Conservation (phyloP, 2,329 filamentous ascomycete genomes). For the Fusarium nematophilum region DNA sequence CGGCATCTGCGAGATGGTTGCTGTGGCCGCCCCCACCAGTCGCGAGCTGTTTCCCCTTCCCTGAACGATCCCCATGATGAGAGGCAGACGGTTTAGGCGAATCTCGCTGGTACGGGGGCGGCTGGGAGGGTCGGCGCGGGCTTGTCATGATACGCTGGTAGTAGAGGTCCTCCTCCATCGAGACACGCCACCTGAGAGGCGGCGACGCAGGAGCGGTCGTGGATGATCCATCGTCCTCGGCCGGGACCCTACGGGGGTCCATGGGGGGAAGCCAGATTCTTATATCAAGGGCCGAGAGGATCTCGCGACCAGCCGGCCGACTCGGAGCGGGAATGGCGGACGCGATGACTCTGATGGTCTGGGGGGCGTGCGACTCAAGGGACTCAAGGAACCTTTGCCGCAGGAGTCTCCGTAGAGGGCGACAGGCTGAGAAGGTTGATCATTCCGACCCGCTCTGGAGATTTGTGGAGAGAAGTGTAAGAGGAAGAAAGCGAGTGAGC, state of each 20-base stretch:
- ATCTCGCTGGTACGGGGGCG: conserved; percentile 58
- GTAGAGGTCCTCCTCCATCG: conserved; percentile 66
- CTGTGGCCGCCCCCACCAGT: conserved; percentile 36
- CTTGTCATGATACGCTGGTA: conserved; percentile 64
- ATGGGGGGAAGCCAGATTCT: conserved; percentile 46
- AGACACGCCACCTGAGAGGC: conserved; percentile 59
- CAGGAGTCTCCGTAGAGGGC: conserved; percentile 50
- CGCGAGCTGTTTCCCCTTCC: conserved; percentile 32
- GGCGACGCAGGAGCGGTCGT: conserved; percentile 47
- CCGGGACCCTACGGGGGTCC: conserved; percentile 46
- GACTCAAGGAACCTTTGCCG: conserved; percentile 43
- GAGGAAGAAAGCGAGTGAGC: conserved; percentile 38
- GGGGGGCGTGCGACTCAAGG: conserved; percentile 43
- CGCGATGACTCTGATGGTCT: conserved; percentile 34
- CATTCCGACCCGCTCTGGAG: conserved; percentile 52
- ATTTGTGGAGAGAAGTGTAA: conserved; percentile 45
- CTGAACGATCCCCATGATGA: conserved; percentile 28
- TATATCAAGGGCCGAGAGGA: conserved; percentile 37
- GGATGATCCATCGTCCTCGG: conserved; percentile 50
- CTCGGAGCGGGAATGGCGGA: conserved; percentile 35
- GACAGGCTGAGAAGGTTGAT: conserved; percentile 45
- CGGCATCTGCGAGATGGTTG: conserved; percentile 13
- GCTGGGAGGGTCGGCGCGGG: conserved; percentile 58
- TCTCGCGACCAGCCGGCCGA: conserved; percentile 33
- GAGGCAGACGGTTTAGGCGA: conserved; percentile 28